These are phyloP conservation scores for Macroventuria anomochaeta DNA, from an alignment of 2,329 filamentous ascomycete species.

Conservation along the genomic window DNA sequence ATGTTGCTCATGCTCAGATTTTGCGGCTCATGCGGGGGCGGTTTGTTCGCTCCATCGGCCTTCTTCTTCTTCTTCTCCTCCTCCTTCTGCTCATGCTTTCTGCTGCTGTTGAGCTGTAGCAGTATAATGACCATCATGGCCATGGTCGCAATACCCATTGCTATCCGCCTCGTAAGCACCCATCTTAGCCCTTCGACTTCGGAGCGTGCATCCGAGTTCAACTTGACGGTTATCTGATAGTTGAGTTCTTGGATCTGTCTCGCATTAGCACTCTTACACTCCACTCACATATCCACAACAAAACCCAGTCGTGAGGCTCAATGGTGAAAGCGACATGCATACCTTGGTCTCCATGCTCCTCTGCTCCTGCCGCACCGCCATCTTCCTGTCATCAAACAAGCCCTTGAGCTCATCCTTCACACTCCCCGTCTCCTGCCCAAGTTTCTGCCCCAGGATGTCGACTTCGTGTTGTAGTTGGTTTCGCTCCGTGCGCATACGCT, in stretches of 20 bases:
- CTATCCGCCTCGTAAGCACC: slow-evolving; percentile 73
- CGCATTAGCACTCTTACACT: no score
- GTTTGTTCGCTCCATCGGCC: slow-evolving; percentile 30
- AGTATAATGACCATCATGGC: slow-evolving; percentile 15
- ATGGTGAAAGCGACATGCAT: no score
- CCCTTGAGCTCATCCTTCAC: slow-evolving; percentile 92
- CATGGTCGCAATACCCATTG: slow-evolving; percentile 55
- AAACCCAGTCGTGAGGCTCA: no score
- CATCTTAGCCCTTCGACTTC: slow-evolving; percentile 91
- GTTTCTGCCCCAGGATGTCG: slow-evolving; percentile 85
- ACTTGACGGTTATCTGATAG: slow-evolving; percentile 90
- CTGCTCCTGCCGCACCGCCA: slow-evolving; percentile 88
- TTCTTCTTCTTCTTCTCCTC: slow-evolving; percentile 51
- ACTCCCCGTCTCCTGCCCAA: slow-evolving; percentile 81
- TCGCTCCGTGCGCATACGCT: slow-evolving; percentile 81
- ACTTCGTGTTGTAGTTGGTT: slow-evolving; percentile 90
- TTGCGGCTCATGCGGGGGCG: not conserved
- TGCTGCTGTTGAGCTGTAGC: slow-evolving; percentile 11
- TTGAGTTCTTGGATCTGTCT: slow-evolving; percentile 95
- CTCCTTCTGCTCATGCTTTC: slow-evolving; percentile 47
- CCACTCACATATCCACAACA: no score
- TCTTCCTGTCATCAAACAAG: slow-evolving; percentile 95
- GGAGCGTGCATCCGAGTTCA: slow-evolving; percentile 89
- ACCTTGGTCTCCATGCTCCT: slow-evolving; percentile 81
- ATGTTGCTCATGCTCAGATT: not conserved